Base-by-base conservation (phyloP, 108 stramenopile species). In the Nitzschia sp. region DNA sequence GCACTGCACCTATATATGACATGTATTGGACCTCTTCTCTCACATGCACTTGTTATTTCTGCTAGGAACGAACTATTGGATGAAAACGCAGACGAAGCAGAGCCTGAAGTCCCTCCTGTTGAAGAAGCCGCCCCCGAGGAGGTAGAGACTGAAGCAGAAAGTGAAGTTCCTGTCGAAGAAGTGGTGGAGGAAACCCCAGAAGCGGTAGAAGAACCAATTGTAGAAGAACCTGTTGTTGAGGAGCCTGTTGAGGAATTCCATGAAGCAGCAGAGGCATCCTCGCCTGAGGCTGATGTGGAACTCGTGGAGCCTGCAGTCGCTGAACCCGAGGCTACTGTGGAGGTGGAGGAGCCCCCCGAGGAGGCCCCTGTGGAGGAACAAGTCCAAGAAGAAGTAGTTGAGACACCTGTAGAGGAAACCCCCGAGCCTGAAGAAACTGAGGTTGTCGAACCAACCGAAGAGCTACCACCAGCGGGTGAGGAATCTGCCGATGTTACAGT, bases 61-160 rank as follows among this genome's bases (percentile, higher is more conserved):
- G 15, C 6, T 24, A 83, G 86, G 66, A 83, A 93, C 51, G 88
- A 85, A 56, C 73, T 90, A 9, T 53, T 91, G 57, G 78, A 69
- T 19, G 77, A 87, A 15, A 68, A 89, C 60, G 90, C 90, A 10
- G 88, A 89, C 51, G 58, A 91, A 61, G 63, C 83, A 12, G 75
- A 81, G 10, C 29, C 29, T 5, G 29, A 34, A 34, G 5, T 34
- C 29, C 29, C 29, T 34, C 29, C 29, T 34, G 29, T 34, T 5
- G 29, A 48, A 48, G 92, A 91, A 51, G 59, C 91, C 40, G 79
- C 85, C 42, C 65, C 56, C 41, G 91, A 93, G 72, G 75, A 78
- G n/a, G 76, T 81, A 50, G 84, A 82, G 34, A 86, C 88, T 85
- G 67, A 80, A 46, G 39, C 63, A 39, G 83, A 88, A 64, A 75